Evolutionary conservation across 2,329 filamentous ascomycete species (phyloP), one percentile per base, ranked within the genome.

Genomic region (Ilyonectria sp.): DNA sequence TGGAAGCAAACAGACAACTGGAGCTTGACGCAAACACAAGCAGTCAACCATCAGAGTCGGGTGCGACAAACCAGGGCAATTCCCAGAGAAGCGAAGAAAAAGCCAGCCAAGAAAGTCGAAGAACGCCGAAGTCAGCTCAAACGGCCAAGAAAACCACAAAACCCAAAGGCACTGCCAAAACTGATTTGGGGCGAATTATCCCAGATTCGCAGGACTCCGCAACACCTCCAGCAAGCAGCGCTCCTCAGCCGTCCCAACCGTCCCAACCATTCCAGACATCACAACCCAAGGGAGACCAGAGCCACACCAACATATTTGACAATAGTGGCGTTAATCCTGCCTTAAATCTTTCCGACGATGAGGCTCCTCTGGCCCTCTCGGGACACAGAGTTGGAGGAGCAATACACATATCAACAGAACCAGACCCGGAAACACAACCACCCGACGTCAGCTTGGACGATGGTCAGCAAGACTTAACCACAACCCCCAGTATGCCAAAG

Each of bases 271-370:
- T 5, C 17, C 40, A 43, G 15, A 15, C 37, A 11, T 11, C 31
- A 9, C 31, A 33, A 47, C 4, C 52, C 7, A 65, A 56, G 13
- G 49, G 54, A 7, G 35, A 44, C 3, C 6, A 43, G 3, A 17
- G 11, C 4, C 47, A 40, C 4, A 19, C 31, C 15, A 29, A 37
- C 10, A 8, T 17, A 33, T 26, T 46, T 0, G 19, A 10, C 37
- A 15, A 40, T 11, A 35, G 17, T 10, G 40, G 62, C 46, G 21
- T 37, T 3, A 53, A 65, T 19, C 57, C 72, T n/a, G 63, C 71
- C 2, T 75, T 73, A 57, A 70, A 71, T 6, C 74, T 82, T 7
- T 82, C 80, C 6, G 80, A 82, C 54, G 80, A 82, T 19, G 80
- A 82, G 60, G 74, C 76, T 15, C 80, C 80, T 0, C 61, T 80